Evolutionary conservation across 2,329 filamentous ascomycete genomes (phyloP).

Genomic region (Sclerotinia borealis): DNA sequence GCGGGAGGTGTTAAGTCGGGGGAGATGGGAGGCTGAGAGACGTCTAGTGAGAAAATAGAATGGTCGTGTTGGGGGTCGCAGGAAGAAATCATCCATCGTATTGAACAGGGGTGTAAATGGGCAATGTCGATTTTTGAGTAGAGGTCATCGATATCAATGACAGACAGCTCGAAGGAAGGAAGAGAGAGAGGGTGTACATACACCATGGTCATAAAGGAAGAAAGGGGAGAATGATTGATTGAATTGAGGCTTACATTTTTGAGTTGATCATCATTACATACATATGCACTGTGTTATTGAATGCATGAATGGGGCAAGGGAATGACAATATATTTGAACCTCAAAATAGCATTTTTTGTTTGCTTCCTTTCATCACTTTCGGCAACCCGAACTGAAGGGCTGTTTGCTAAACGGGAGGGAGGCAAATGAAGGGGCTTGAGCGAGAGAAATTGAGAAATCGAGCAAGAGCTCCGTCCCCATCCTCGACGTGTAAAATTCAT

Average conservation of each 20-base stretch:
- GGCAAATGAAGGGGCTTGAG: slow-evolving; percentile 10
- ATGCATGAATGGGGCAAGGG: background rate
- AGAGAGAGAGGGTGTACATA: background rate
- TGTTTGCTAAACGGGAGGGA: background rate
- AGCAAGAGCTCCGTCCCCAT: background rate
- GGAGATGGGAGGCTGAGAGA: background rate
- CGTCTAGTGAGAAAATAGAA: background rate
- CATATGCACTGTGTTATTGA: background rate
- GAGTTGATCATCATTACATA: background rate
- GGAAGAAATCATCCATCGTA: background rate
- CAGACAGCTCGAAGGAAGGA: background rate
- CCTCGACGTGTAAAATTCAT: background rate
- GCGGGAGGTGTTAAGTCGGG: background rate
- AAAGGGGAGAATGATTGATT: background rate
- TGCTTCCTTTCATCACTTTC: background rate
- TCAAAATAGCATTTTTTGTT: background rate
- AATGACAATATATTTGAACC: background rate
- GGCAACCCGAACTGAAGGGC: background rate
- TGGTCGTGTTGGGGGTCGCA: slow-evolving; percentile 6
- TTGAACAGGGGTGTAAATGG: background rate
- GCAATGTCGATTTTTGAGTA: background rate
- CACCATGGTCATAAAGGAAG: background rate
- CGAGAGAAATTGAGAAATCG: background rate
- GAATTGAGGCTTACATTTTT: background rate
- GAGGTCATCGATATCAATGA: background rate